Percentiles rank a stretch among this genome's conserved stretches.
These are phyloP conservation scores for Lathyrus sativus DNA, from an alignment of 306 rosid genomes.

Conservation along the genomic window DNA sequence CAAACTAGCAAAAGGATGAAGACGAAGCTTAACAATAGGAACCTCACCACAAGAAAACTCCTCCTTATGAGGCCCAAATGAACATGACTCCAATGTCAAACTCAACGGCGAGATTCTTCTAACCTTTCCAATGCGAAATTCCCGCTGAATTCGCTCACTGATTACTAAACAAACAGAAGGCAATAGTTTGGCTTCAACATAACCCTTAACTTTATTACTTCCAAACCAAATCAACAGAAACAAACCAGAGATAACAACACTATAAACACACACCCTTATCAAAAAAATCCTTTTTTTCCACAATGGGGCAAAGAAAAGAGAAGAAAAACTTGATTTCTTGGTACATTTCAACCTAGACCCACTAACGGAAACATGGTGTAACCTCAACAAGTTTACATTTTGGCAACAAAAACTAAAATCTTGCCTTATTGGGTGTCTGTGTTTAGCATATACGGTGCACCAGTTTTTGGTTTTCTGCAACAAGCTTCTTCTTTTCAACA, in stretches of 20 bases:
- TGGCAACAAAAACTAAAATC: slow-evolving; percentile 58
- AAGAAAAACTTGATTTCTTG: slow-evolving; percentile 55
- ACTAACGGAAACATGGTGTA: slow-evolving; percentile 46
- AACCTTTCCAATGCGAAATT: slow-evolving; percentile 78
- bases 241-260: slow-evolving; percentile 68
- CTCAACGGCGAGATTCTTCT: slow-evolving; percentile 78
- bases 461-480: slow-evolving; percentile 48
- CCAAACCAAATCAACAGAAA: slow-evolving; percentile 85
- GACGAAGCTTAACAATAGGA: slow-evolving; percentile 66
- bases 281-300: slow-evolving; percentile 78
- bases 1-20: slow-evolving; percentile 78
- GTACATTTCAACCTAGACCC: slow-evolving; percentile 62
- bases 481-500: slow-evolving; percentile 43
- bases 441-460: slow-evolving; percentile 49
- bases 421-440: slow-evolving; percentile 53
- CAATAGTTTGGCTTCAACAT: slow-evolving; percentile 64
- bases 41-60: slow-evolving; percentile 90
- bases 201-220: slow-evolving; percentile 64
- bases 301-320: slow-evolving; percentile 49
- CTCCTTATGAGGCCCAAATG: slow-evolving; percentile 72
- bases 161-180: slow-evolving; percentile 80
- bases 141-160: slow-evolving; percentile 74
- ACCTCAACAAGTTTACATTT: slow-evolving; percentile 63
- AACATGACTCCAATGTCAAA: slow-evolving; percentile 80
- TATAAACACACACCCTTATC: slow-evolving; percentile 68